Evolutionary conservation across 805 yeast species (phyloP), one percentile per base, ranked within the genome.

Genomic region (Kluyveromyces dobzhanskii): DNA sequence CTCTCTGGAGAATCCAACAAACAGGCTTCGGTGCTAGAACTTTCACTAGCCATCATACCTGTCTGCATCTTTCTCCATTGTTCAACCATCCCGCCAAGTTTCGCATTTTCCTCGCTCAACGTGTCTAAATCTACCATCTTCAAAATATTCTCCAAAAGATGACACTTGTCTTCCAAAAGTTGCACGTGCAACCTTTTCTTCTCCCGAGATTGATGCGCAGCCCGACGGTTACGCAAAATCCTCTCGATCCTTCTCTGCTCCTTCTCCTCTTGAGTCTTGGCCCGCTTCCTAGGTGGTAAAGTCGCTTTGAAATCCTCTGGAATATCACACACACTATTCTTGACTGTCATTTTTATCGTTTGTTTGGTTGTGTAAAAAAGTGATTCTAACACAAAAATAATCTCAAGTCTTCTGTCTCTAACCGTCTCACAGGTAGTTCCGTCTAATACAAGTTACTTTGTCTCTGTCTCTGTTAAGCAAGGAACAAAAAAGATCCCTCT

Each of bases 121-220:
- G 37, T 36, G 16, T 47, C 52, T 13, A 57, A 40, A 35, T 51
- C 56, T 7, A 54, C 28, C 16, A 42, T 43, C 10, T 43, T 32
- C 29, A 59, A 24, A 3, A 59, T 45, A 16, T 40, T 37, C 43
- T 62, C 60, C 54, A 62, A 50, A 21, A 61, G 46, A 4, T 47
- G 41, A 40, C 65, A 62, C 37, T 61, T 61, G 28, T 67, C 60
- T 62, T 90, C 97, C 49, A 92, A 70, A 45, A 75, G 78, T 62
- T 87, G 95, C 41, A 92, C 81, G 57, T 90, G 95, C 56, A 79
- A 76, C 58, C 97, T 76, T 74, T 90, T 90, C 75, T 90, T 88
- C 58, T 92, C 98, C 49, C 98, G 76, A 21, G 95, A 85, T 38
- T 95, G 95, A 60, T 90, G 97, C 35, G 98, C 98, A 12, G 97